Base-by-base conservation (phyloP, 208 protist species). In the Acanthamoeba quina region DNA sequence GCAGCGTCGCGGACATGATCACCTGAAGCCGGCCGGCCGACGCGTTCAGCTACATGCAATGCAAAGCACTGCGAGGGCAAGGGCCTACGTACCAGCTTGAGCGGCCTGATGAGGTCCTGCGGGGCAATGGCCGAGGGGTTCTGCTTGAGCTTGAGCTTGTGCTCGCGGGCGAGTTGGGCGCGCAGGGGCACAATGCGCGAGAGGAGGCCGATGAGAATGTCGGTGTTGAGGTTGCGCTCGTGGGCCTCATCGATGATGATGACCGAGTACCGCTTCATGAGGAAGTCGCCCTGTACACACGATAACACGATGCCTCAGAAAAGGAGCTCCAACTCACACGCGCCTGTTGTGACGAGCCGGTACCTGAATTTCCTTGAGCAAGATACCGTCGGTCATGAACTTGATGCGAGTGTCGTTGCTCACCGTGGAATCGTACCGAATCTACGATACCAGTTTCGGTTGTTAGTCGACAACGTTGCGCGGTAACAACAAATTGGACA, bases 201-300 rank as follows among this genome's bases (percentile, higher is more conserved):
- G 11, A 99, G 97, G 15, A 99, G 95, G 21, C 99, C 99, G 91
- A 99, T 98, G 21, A 99, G 96, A 54, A 99, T 98, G 96, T 99
- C 99, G 1, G 98, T 98, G 82, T 98, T 98, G 5, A 98, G 41
- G 70, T 95, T 97, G 49, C 98, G 94, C 94, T 99, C 98, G 89
- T 99, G 98, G 26, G 98, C 98, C 95, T 99, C 99, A 94, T 99
- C 99, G 29, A 99, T 74, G 26, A 99, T 96, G 64, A 99, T 96
- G 0, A 95, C 97, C 21, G 96, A 97, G 91, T 99, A 99, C 47
- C 96, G 54, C 0, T 47, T 91, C 7, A 99, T 80, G 17, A 98
- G 64, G 95, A 98, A 97, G 95, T 99, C 98, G 0, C 17, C n/a
- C 94, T 98, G 52, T 41, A 3, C 37, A 41, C 37, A 41, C 3